phyloP scores from a whole-genome alignment of 2,329 filamentous ascomycete species.

The Claviceps sp. region DNA sequence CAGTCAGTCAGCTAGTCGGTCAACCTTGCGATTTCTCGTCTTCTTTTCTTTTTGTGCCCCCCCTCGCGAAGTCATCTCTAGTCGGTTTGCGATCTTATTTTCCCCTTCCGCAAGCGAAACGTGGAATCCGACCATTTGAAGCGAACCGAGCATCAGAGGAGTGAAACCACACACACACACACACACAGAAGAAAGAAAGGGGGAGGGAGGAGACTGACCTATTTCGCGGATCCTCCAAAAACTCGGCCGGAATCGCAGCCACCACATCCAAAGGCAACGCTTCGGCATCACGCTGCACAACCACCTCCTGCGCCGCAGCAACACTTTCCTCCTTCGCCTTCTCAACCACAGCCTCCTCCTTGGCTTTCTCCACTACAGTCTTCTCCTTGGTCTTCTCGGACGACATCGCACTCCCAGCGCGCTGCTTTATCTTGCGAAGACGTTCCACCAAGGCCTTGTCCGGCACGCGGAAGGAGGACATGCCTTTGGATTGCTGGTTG shows the following conservation, averaged over 20 bases:
- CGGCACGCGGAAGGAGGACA: conserved; percentile 14
- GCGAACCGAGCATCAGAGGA: too few relatives aligned
- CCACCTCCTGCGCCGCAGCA: neutral
- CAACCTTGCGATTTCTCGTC: neutral
- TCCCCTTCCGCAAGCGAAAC: too few relatives aligned
- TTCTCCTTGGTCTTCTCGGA: conserved; percentile 11
- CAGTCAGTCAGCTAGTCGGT: neutral
- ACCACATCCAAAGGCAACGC: conserved; percentile 38
- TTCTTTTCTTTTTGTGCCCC: conserved; percentile 3
- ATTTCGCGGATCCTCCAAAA: conserved; percentile 53
- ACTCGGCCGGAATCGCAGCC: conserved; percentile 44
- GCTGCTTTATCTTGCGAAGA: conserved; percentile 30
- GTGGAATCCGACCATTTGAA: too few relatives aligned
- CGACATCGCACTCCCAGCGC: conserved; percentile 37
- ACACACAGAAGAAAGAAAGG: neutral
- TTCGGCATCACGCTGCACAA: conserved; percentile 20
- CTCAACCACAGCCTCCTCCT: too few relatives aligned
- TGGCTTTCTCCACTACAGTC: neutral
- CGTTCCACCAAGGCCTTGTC: conserved; percentile 33
- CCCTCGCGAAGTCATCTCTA: too few relatives aligned
- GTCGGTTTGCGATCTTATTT: too few relatives aligned
- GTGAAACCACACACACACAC: too few relatives aligned
- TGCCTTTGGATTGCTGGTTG: conserved; percentile 27
- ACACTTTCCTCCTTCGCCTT: too few relatives aligned
- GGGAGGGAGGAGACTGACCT: conserved; percentile 27